Evolutionary conservation across 2,329 filamentous ascomycete species (phyloP).

Genomic region (Scedosporium dehoogii): DNA sequence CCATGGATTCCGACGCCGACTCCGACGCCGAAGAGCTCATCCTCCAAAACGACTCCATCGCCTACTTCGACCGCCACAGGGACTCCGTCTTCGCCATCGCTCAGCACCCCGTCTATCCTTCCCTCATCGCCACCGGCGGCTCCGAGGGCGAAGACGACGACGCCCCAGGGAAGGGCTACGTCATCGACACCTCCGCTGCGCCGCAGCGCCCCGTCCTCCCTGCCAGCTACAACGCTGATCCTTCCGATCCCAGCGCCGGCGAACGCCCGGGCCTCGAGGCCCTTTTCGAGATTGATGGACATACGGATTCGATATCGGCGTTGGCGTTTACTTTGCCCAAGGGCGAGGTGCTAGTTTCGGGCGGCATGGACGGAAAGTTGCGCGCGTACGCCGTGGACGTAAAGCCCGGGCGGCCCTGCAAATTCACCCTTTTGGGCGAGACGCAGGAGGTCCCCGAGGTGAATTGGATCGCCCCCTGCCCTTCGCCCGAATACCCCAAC

Average conservation of each 20-base stretch:
- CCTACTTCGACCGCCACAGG: slow-evolving; percentile 82
- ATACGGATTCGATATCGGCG: slow-evolving; percentile 84
- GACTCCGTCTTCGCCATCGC: slow-evolving; percentile 94
- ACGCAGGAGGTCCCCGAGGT: slow-evolving; percentile 89
- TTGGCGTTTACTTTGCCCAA: slow-evolving; percentile 73
- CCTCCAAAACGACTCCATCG: slow-evolving; percentile 84
- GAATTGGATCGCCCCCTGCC: slow-evolving; percentile 78
- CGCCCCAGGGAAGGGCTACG: slow-evolving; percentile 68
- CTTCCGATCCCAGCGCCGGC: slow-evolving; percentile 35
- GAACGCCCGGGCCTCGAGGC: slow-evolving; percentile 47
- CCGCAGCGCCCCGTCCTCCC: slow-evolving; percentile 61
- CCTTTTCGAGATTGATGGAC: slow-evolving; percentile 72
- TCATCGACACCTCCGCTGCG: slow-evolving; percentile 66
- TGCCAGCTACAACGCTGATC: slow-evolving; percentile 60
- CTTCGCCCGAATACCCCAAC: slow-evolving; percentile 61
- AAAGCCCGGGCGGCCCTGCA: slow-evolving; percentile 34
- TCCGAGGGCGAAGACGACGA: slow-evolving; percentile 49
- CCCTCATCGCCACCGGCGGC: slow-evolving; percentile 80
- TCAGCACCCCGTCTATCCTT: slow-evolving; percentile 71
- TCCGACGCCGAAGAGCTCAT: slow-evolving; percentile 59
- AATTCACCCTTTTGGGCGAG: slow-evolving; percentile 59
- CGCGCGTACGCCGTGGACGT: slow-evolving; percentile 53
- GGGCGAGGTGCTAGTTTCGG: slow-evolving; percentile 79
- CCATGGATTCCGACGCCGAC: slow-evolving; percentile 71
- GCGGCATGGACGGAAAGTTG: slow-evolving; percentile 76